Conservation (phyloP, 139 green algal genomes). For the Mesostigma viride region DNA sequence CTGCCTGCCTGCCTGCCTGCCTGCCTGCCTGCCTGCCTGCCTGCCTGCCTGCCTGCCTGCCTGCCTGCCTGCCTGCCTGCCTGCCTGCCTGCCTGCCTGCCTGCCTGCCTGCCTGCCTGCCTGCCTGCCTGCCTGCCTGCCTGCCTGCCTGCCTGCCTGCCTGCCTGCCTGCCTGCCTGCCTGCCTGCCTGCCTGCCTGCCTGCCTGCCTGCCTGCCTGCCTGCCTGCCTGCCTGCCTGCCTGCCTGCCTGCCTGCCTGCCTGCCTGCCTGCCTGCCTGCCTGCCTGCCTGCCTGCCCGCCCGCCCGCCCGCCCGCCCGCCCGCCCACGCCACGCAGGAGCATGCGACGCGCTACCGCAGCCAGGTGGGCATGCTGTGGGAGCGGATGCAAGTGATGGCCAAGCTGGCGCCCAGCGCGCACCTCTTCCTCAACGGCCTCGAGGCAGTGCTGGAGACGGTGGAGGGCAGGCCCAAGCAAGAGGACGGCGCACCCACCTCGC, state of each 20-base stretch:
- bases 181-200: not conserved
- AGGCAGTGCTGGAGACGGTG: no score
- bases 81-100: not conserved
- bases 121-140: not conserved
- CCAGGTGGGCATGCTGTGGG: no score
- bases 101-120: not conserved
- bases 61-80: not conserved
- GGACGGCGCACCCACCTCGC: no score
- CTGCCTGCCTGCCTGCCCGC: no score
- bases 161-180: not conserved
- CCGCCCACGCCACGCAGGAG: no score
- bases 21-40: not conserved
- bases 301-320: no score
- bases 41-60: not conserved
- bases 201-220: not conserved
- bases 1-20: not conserved
- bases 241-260: constrained; percentile 15
- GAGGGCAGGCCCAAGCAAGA: no score
- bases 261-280: constrained; percentile 14
- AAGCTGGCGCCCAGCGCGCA: no score
- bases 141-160: not conserved
- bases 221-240: constrained; percentile 15
- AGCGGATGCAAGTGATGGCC: no score
- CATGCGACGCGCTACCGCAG: no score
- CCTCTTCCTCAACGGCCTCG: no score